Conservation (phyloP, 768 basidiomycete genomes). For the Suillus decipiens region DNA sequence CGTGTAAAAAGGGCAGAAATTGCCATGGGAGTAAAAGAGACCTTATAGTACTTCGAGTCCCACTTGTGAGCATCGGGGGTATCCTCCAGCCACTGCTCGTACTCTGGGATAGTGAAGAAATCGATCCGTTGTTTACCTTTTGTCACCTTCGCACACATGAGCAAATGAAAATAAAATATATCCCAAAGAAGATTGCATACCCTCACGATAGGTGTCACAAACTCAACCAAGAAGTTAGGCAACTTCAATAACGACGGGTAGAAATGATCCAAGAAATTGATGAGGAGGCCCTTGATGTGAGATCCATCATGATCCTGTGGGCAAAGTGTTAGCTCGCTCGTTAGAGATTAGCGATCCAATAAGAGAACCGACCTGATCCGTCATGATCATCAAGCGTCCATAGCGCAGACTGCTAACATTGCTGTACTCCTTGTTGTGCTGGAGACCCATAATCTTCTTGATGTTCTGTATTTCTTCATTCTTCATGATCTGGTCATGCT, state of each 20-base stretch:
- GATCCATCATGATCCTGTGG: slow-evolving; percentile 97
- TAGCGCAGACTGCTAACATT: slow-evolving; percentile 74
- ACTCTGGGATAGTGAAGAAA: slow-evolving; percentile 98
- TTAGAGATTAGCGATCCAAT: neutral
- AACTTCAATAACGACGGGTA: slow-evolving; percentile 92
- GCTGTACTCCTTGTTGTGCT: slow-evolving; percentile 89
- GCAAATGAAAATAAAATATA: neutral
- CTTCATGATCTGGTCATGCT: slow-evolving; percentile 95
- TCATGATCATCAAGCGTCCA: slow-evolving; percentile 98
- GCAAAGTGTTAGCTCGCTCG: slow-evolving; percentile 1
- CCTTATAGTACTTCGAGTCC: slow-evolving; percentile 98
- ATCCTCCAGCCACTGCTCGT: slow-evolving; percentile 85
- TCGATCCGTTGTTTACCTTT: slow-evolving; percentile 79
- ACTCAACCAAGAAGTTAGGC: slow-evolving; percentile 93
- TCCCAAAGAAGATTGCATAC: slow-evolving; percentile 43
- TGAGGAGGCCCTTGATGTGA: slow-evolving; percentile 99
- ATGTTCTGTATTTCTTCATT: slow-evolving; percentile 97
- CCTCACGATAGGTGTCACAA: slow-evolving; percentile 97
- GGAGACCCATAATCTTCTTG: slow-evolving; percentile 97
- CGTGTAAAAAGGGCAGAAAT: slow-evolving; percentile 6
- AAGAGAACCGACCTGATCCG: slow-evolving; percentile 79
- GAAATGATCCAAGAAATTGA: slow-evolving; percentile 97
- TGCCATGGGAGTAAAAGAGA: slow-evolving; percentile 26
- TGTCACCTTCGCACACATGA: slow-evolving; percentile 49
- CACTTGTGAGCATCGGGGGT: slow-evolving; percentile 80